Evolutionary conservation across 176 grass and related monocot species (phyloP).

Genomic region (Olyra latifolia): DNA sequence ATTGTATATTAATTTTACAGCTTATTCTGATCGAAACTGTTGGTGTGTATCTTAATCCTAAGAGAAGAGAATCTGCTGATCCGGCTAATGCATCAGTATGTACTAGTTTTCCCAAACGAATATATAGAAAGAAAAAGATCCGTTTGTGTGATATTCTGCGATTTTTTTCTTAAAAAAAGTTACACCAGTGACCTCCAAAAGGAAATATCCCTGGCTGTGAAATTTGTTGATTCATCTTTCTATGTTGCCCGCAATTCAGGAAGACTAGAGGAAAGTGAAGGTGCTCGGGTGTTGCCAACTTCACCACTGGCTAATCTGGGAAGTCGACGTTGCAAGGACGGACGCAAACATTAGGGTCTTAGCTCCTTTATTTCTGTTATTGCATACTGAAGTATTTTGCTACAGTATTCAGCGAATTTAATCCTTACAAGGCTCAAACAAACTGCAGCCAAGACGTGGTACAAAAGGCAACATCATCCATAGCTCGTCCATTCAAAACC

Average conservation of each 20-base stretch:
- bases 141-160: neutral
- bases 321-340: neutral
- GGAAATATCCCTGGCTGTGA: too few relatives aligned
- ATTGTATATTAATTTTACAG: constrained; percentile 28
- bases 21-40: neutral
- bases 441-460: neutral
- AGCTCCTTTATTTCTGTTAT: neutral
- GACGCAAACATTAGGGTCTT: neutral
- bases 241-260: neutral
- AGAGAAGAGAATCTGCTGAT: neutral
- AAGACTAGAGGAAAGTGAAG: neutral
- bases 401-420: neutral
- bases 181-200: neutral
- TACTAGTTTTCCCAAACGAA: neutral
- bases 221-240: neutral
- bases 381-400: neutral
- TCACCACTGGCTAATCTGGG: too few relatives aligned
- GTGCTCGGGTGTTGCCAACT: too few relatives aligned
- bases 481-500: neutral
- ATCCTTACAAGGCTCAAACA: neutral
- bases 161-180: neutral
- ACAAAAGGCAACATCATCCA: neutral
- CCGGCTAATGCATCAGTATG: neutral
- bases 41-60: neutral
- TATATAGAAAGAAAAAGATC: neutral